Conservation (phyloP, 2,329 filamentous ascomycete species). For the Pyrenochaeta sp. region DNA sequence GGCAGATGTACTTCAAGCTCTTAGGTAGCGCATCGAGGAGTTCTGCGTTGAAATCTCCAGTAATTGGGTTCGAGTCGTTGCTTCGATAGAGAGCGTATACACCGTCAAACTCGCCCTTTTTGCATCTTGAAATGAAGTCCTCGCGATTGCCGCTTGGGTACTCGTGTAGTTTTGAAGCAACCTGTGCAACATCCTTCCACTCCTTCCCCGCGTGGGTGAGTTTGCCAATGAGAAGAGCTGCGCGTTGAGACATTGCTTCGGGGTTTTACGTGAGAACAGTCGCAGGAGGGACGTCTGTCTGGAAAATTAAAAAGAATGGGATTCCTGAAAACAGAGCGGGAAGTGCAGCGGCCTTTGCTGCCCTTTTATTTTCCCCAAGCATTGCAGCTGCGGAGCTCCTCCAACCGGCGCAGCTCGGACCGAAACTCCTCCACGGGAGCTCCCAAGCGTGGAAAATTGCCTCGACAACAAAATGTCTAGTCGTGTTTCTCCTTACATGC, state of each 20-base stretch:
- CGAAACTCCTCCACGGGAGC: slow-evolving; percentile 12
- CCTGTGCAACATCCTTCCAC: slow-evolving; percentile 51
- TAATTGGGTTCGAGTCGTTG: slow-evolving; percentile 62
- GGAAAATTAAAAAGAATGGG: not conserved
- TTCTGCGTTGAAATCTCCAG: slow-evolving; percentile 56
- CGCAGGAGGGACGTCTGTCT: not conserved
- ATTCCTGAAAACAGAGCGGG: slow-evolving; percentile 6
- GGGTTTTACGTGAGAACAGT: not conserved
- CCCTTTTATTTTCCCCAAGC: slow-evolving; percentile 24
- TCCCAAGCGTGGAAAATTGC: slow-evolving; percentile 17
- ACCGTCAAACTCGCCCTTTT: slow-evolving; percentile 62
- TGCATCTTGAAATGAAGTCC: slow-evolving; percentile 64
- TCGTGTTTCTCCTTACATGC: not conserved
- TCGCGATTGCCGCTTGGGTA: slow-evolving; percentile 61
- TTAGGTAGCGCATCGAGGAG: slow-evolving; percentile 52
- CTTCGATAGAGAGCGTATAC: slow-evolving; percentile 66
- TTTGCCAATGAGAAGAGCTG: slow-evolving; percentile 55
- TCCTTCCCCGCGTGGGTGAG: slow-evolving; percentile 56
- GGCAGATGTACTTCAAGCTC: slow-evolving; percentile 54
- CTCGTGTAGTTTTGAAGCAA: slow-evolving; percentile 54
- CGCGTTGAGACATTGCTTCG: slow-evolving; percentile 41
- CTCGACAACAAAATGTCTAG: not conserved
- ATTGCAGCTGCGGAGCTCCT: slow-evolving; percentile 15
- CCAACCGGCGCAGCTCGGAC: slow-evolving; percentile 29
- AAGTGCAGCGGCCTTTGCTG: slow-evolving; percentile 23